These are phyloP conservation scores for Rubia occidens DNA, from an alignment of 305 asterid genomes.

Conservation along the genomic window DNA sequence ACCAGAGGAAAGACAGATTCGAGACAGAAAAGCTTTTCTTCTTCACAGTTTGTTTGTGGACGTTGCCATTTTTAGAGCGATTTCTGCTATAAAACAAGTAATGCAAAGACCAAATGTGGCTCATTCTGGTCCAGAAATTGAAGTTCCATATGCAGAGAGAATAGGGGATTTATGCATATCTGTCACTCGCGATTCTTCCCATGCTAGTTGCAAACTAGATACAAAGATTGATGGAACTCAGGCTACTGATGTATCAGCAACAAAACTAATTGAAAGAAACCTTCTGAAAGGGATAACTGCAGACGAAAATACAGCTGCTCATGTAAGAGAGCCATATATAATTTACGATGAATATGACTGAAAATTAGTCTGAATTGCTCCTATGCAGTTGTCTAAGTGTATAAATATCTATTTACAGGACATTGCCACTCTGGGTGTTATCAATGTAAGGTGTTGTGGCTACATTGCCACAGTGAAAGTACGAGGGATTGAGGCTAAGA, in stretches of 20 bases:
- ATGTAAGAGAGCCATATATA: constrained; percentile 45
- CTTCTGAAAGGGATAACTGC: constrained; percentile 94
- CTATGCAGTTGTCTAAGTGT: constrained; percentile 17
- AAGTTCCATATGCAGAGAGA: constrained; percentile 44
- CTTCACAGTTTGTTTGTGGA: constrained; percentile 91
- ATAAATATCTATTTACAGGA: constrained; percentile 41
- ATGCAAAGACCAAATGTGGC: constrained; percentile 44
- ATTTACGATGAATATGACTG: background rate
- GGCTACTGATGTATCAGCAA: constrained; percentile 58
- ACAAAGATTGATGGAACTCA: constrained; percentile 87
- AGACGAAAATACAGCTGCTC: constrained; percentile 94
- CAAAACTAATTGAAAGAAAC: constrained; percentile 74
- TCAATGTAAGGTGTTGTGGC: constrained; percentile 24
- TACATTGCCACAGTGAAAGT: constrained; percentile 42
- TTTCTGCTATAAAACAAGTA: constrained; percentile 61
- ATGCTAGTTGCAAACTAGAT: constrained; percentile 84
- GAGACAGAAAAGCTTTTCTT: constrained; percentile 92
- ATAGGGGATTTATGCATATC: constrained; percentile 77
- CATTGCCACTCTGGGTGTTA: constrained; percentile 38
- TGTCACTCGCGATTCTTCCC: constrained; percentile 67
- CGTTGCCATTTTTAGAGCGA: constrained; percentile 86
- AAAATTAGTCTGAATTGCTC: constrained; percentile 16
- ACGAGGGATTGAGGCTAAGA: constrained; percentile 44
- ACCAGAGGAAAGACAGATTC: constrained; percentile 85
- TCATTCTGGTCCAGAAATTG: constrained; percentile 30